Evolutionary conservation across 768 basidiomycete species (phyloP), one percentile per base, ranked within the genome.

Genomic region (Pleurotus tuoliensis): DNA sequence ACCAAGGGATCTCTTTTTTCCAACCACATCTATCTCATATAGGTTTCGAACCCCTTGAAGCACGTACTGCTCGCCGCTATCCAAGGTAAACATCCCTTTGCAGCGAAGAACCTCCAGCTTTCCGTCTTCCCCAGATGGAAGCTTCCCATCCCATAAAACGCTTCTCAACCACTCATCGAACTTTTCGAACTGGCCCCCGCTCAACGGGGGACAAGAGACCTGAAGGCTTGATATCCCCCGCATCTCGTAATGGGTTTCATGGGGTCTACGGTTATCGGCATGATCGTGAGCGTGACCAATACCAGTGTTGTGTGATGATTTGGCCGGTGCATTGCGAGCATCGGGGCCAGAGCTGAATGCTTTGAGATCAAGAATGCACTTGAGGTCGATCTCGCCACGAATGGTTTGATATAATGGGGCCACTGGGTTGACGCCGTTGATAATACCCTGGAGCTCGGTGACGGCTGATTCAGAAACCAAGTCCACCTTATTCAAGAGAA

Each of bases 401-500:
- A 84, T 69, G 0, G 96, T 97, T 41, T 76, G 77, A 64, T 91
- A 76, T 56, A 96, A 75, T 1, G 90, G 81, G 1, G 87, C 86
- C 2, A 82, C 83, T 4, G 94, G 90, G 69, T 98, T 98, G 63
- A 96, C 75, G 18, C 74, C 68, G n/a, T 76, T 80, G 39, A 99
- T 84, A 18, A 81, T 69, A n/a, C 62, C 65, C 66, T 91, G 86
- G 11, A 83, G 82, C 3, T 72, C 65, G 1, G 59, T 52, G 1
- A 90, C 64, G 18, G 73, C 72, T 4, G 73, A 68, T 1, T 78
- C 58, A 1, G 78, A 64, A 1, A 84, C 86, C 7, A 98, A 75
- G 64, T 98, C 96, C 24, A 77, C 75, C 76, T 99, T 99, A 78
- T 99, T 99, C 25, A 99, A 73, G 24, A 99, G 71, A 38, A 98